These are phyloP conservation scores for Globisporangium camurandrum DNA, from an alignment of 352 stramenopile species.

Conservation along the genomic window DNA sequence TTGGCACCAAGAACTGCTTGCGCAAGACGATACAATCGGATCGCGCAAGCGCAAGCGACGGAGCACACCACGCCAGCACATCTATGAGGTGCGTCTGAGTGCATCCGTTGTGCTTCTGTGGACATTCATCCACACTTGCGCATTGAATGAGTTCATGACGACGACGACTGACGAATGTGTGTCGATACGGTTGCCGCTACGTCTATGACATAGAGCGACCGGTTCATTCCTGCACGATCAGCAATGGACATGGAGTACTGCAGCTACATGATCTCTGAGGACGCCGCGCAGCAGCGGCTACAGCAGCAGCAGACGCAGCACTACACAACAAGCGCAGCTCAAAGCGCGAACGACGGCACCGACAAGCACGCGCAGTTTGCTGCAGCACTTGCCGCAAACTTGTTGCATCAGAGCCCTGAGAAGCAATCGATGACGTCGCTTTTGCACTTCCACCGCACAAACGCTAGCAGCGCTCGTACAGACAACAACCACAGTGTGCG, in stretches of 20 bases:
- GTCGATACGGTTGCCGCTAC: slow-evolving; percentile 1
- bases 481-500: too few species aligned
- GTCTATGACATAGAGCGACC: slow-evolving; percentile 19
- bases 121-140: not conserved
- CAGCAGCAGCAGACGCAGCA: not conserved
- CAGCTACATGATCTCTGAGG: slow-evolving; percentile 24
- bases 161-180: not conserved
- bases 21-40: slow-evolving; percentile 2
- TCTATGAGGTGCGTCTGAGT: slow-evolving; percentile 12
- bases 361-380: slow-evolving; percentile 26
- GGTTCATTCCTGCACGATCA: slow-evolving; percentile 34
- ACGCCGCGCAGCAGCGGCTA: not conserved
- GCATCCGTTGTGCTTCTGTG: not conserved
- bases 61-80: not conserved
- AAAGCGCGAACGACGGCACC: slow-evolving; percentile 12
- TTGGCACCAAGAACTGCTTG: slow-evolving; percentile 23
- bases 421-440: slow-evolving; percentile 16
- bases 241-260: slow-evolving; percentile 41
- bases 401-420: slow-evolving; percentile 15
- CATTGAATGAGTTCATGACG: too few species aligned
- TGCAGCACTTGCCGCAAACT: slow-evolving; percentile 24
- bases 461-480: slow-evolving; percentile 4
- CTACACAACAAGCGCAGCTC: too few species aligned
- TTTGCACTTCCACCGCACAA: slow-evolving; percentile 18
- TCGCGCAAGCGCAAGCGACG: slow-evolving; percentile 24